Conservation (phyloP, 2,329 filamentous ascomycete genomes). For the Dactylonectria macrodidyma region DNA sequence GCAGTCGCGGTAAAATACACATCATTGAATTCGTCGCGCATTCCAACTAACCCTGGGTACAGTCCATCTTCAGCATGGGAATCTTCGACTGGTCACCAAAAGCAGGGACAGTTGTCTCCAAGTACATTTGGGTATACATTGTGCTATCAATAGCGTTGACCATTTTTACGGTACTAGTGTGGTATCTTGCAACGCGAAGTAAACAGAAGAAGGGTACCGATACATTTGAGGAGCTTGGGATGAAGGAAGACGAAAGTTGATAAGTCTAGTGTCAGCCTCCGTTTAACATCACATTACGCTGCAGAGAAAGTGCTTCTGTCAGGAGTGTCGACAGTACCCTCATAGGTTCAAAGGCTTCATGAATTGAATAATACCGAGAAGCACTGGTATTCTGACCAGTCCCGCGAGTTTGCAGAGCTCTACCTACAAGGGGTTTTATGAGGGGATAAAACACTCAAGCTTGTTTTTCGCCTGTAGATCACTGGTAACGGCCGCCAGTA, state of each 20-base stretch:
- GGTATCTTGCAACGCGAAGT: slow-evolving; percentile 12
- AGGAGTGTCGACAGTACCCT: no score
- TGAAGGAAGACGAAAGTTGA: not conserved
- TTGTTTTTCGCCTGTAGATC: no score
- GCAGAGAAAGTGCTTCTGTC: no score
- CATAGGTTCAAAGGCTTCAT: no score
- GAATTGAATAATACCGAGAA: no score
- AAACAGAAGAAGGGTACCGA: slow-evolving; percentile 1
- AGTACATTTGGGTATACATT: slow-evolving; percentile 27
- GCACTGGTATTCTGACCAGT: no score
- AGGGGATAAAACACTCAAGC: no score
- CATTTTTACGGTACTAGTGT: slow-evolving; percentile 6
- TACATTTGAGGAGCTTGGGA: not conserved
- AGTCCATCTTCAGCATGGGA: slow-evolving; percentile 26
- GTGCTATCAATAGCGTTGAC: slow-evolving; percentile 19
- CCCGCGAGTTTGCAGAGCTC: no score
- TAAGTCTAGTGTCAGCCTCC: not conserved
- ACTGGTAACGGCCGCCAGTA: no score
- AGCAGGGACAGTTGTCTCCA: slow-evolving; percentile 12
- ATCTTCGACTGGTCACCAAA: slow-evolving; percentile 20
- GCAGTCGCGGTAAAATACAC: slow-evolving; percentile 15
- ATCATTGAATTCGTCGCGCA: not conserved
- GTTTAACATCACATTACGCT: no score
- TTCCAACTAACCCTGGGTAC: not conserved
- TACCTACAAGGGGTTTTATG: no score